Conservation (phyloP, 331 rosid genomes). For the Malus hybrid region DNA sequence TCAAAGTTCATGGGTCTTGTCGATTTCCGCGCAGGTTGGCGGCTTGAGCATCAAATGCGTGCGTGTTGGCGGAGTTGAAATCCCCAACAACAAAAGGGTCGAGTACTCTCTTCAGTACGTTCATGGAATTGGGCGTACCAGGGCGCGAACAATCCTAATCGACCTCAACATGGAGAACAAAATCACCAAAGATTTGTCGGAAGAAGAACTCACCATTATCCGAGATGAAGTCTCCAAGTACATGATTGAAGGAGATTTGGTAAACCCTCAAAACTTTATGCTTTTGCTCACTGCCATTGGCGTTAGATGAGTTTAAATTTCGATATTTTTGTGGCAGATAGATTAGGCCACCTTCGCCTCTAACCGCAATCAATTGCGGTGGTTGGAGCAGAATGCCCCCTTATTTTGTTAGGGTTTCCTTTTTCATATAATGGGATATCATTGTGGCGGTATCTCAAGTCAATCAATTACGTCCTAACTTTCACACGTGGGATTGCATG, state of each 20-base stretch:
- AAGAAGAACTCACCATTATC: conserved; percentile 63
- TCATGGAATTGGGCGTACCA: conserved; percentile 81
- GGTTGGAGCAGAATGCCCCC: too few species aligned
- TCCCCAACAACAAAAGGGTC: conserved; percentile 83
- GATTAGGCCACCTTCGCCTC: too few species aligned
- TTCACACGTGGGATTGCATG: too few species aligned
- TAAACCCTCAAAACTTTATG: conserved; percentile 5
- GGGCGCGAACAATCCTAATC: conserved; percentile 54
- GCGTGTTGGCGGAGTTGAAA: conserved; percentile 88
- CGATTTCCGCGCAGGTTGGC: conserved; percentile 24
- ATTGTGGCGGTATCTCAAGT: too few species aligned
- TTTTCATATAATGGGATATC: neutral
- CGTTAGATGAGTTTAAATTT: too few species aligned
- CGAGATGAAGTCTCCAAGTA: conserved; percentile 83
- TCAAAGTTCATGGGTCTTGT: neutral
- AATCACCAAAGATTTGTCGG: conserved; percentile 70
- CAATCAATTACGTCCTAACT: too few species aligned
- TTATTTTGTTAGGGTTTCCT: neutral
- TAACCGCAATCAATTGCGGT: too few species aligned
- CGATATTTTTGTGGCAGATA: too few species aligned
- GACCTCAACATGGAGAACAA: conserved; percentile 71
- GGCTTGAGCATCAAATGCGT: conserved; percentile 58
- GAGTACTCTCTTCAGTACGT: conserved; percentile 79
- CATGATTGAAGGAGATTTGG: conserved; percentile 93
- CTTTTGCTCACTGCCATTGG: too few species aligned